Evolutionary conservation across 1,284 basidiomycete species (phyloP).

Genomic region (Puccinia novopanici): DNA sequence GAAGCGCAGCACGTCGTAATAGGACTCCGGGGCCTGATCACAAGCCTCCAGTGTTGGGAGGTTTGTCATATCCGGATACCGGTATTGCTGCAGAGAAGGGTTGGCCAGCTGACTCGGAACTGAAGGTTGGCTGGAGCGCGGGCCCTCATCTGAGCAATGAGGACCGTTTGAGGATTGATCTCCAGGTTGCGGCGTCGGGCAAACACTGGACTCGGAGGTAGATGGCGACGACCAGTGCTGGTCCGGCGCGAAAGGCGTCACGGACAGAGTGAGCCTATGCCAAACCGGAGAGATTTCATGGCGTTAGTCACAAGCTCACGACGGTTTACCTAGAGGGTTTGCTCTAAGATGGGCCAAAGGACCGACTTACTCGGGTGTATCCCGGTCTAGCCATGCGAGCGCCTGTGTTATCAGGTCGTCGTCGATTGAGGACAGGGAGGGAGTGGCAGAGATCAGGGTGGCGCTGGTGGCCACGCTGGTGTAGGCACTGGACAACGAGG

Average conservation of each 20-base stretch:
- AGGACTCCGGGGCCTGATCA: neutral
- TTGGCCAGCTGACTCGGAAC: too few relatives aligned
- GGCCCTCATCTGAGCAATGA: too few relatives aligned
- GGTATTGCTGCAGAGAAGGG: too few relatives aligned
- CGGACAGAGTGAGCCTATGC: neutral
- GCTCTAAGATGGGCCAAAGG: neutral
- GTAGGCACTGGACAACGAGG: neutral
- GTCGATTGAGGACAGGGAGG: slow-evolving; percentile 10
- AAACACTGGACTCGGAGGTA: neutral
- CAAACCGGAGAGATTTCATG: neutral
- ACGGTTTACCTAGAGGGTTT: neutral
- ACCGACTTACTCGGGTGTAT: neutral
- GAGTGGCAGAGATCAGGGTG: neutral
- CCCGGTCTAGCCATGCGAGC: slow-evolving; percentile 7
- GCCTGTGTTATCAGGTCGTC: slow-evolving; percentile 5
- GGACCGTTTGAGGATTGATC: neutral
- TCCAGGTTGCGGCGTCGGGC: neutral
- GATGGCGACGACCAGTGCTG: neutral
- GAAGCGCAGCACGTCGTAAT: neutral
- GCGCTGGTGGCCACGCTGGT: neutral
- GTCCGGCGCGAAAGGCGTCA: neutral
- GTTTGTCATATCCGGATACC: too few relatives aligned
- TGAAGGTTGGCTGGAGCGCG: too few relatives aligned
- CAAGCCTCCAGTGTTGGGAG: neutral
- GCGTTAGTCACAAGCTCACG: neutral